Conservation (phyloP, 2,329 filamentous ascomycete genomes). For the Neophaeococcomyces aloes region DNA sequence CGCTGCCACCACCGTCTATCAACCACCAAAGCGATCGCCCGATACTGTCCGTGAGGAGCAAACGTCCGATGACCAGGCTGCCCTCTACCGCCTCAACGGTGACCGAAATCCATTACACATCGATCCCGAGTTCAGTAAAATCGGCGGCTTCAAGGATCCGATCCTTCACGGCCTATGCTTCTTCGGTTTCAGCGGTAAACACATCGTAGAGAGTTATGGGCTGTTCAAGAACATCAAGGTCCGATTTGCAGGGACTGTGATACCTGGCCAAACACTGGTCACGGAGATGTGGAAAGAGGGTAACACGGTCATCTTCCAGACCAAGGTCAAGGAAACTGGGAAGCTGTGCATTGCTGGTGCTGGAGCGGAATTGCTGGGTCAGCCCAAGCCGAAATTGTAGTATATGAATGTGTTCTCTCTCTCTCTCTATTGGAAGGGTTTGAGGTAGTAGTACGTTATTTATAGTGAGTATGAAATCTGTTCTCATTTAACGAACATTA, state of each 20-base stretch:
- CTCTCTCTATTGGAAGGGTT: too few species aligned
- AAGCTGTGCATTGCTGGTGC: slow-evolving; percentile 76
- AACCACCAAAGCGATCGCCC: slow-evolving; percentile 62
- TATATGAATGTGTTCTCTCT: neutral
- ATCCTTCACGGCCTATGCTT: slow-evolving; percentile 96
- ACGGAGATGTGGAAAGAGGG: slow-evolving; percentile 94
- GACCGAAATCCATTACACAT: slow-evolving; percentile 96
- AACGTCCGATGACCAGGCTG: slow-evolving; percentile 84
- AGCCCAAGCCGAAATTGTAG: slow-evolving; percentile 42
- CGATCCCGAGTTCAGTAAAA: slow-evolving; percentile 85
- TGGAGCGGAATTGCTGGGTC: slow-evolving; percentile 60
- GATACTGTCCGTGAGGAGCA: slow-evolving; percentile 76
- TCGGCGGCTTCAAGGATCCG: slow-evolving; percentile 86
- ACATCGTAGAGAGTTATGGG: slow-evolving; percentile 74
- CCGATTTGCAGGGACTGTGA: slow-evolving; percentile 72
- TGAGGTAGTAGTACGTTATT: too few species aligned
- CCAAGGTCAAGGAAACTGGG: slow-evolving; percentile 82
- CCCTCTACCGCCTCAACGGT: slow-evolving; percentile 82
- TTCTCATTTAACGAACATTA: too few species aligned
- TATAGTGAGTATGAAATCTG: too few species aligned
- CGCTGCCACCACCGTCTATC: slow-evolving; percentile 67
- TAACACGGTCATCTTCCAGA: slow-evolving; percentile 69
- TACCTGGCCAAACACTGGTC: slow-evolving; percentile 65
- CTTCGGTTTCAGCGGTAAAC: slow-evolving; percentile 85
- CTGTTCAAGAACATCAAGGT: slow-evolving; percentile 86